These are phyloP conservation scores for Bidens hawaiensis DNA, from an alignment of 140 eudicot species.

Conservation along the genomic window DNA sequence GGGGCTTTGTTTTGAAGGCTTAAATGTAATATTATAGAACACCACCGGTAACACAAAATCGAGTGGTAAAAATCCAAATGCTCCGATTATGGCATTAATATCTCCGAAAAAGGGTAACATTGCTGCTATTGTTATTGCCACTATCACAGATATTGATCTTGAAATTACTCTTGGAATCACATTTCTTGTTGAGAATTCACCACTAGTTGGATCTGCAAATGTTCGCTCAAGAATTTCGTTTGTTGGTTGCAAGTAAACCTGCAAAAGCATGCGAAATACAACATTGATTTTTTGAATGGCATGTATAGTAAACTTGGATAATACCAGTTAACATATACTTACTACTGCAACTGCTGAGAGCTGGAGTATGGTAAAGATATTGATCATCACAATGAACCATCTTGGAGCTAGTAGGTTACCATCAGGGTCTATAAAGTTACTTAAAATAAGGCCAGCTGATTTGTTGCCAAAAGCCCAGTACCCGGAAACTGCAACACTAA, in stretches of 20 bases:
- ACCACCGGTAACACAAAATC: slow-evolving; percentile 81
- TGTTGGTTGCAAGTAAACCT: slow-evolving; percentile 89
- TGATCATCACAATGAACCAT: too few species aligned
- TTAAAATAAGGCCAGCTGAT: slow-evolving; percentile 50
- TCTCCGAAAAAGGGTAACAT: slow-evolving; percentile 95
- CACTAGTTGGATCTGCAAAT: slow-evolving; percentile 53
- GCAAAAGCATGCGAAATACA: not conserved
- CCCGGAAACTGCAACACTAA: slow-evolving; percentile 76
- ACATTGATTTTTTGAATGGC: not conserved
- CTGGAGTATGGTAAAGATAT: slow-evolving; percentile 68
- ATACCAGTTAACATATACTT: not conserved
- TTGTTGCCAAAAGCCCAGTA: slow-evolving; percentile 85
- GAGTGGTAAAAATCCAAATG: slow-evolving; percentile 79
- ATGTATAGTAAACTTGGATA: not conserved
- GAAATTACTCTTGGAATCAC: slow-evolving; percentile 63
- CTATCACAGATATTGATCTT: slow-evolving; percentile 56
- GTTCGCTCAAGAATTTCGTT: slow-evolving; percentile 67
- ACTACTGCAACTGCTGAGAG: slow-evolving; percentile 90
- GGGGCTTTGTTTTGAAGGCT: slow-evolving; percentile 47
- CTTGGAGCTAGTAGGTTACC: slow-evolving; percentile 56
- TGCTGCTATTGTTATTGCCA: slow-evolving; percentile 61
- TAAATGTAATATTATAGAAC: slow-evolving; percentile 76
- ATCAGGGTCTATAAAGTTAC: slow-evolving; percentile 48
- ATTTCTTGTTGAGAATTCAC: slow-evolving; percentile 63
- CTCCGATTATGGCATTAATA: too few species aligned